Percentiles rank a stretch among this genome's conserved stretches.
phyloP scores from a whole-genome alignment of 345 rosid species.

The Arabis hirsuta region DNA sequence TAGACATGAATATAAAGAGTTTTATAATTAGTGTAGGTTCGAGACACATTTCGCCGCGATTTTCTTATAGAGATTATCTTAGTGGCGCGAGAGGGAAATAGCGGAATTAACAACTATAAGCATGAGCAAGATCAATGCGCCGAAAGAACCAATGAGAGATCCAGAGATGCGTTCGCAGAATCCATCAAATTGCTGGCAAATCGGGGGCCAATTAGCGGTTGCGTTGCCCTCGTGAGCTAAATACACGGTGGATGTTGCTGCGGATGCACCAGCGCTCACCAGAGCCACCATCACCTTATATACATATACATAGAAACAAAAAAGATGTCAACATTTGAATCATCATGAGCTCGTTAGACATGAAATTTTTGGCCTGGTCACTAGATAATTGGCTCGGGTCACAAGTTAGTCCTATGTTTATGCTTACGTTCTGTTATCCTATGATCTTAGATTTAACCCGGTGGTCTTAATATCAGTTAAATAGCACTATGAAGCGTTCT shows the following conservation, averaged over 20 bases:
- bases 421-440: background rate
- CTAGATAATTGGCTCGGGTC: background rate
- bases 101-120: slow-evolving; percentile 54
- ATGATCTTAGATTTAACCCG: background rate
- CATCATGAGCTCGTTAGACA: background rate
- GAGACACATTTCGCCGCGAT: background rate
- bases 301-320: background rate
- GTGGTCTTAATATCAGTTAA: background rate
- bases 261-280: slow-evolving; percentile 44
- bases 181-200: slow-evolving; percentile 62
- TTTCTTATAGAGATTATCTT: slow-evolving; percentile 3
- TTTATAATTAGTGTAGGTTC: background rate
- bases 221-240: slow-evolving; percentile 45
- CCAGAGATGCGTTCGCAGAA: slow-evolving; percentile 68
- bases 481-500: background rate
- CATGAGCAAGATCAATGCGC: slow-evolving; percentile 47
- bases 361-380: background rate
- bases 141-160: slow-evolving; percentile 71
- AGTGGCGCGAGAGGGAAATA: slow-evolving; percentile 50
- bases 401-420: background rate
- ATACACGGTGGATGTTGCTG: slow-evolving; percentile 45
- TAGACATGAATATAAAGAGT: background rate
- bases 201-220: slow-evolving; percentile 56
- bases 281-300: slow-evolving; percentile 44
- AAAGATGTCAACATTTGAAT: background rate